phyloP scores from a whole-genome alignment of 192 early-diverging fungal genomes.

The Geranomyces variabilis region DNA sequence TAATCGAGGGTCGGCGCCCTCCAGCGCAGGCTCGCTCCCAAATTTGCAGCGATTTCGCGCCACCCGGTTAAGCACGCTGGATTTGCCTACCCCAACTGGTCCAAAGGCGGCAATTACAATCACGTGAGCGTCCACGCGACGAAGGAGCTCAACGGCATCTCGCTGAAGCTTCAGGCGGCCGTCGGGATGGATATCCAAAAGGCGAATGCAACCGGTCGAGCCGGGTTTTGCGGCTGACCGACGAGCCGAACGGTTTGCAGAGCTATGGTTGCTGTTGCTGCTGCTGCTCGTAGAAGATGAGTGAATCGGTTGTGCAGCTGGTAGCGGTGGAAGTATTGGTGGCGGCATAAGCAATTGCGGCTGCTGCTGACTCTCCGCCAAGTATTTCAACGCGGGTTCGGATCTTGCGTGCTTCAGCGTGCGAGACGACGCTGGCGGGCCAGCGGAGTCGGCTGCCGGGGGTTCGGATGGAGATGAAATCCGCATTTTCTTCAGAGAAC shows the following conservation, averaged over 20 bases:
- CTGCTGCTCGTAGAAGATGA: background rate
- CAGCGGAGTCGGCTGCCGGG: background rate
- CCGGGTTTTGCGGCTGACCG: background rate
- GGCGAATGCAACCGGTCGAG: background rate
- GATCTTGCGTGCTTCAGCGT: constrained; percentile 14
- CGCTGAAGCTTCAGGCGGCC: background rate
- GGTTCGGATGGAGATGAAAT: no score
- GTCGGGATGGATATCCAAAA: background rate
- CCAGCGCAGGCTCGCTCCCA: background rate
- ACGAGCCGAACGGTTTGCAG: background rate
- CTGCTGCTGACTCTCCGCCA: background rate
- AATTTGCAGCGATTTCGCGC: background rate
- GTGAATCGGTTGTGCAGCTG: no score
- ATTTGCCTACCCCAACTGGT: constrained; percentile 1
- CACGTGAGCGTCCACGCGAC: constrained; percentile 1
- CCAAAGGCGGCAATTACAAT: constrained; percentile 2
- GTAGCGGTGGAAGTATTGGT: background rate
- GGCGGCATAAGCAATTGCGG: background rate
- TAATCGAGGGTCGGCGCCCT: background rate
- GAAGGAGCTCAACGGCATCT: background rate
- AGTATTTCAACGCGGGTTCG: constrained; percentile 7
- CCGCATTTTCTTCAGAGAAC: background rate
- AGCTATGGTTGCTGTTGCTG: background rate
- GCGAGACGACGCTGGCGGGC: background rate
- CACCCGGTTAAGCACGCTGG: constrained; percentile 1